A percentile compares a stretch with the other conserved stretches of the same genome.
Evolutionary conservation across 2,329 filamentous ascomycete genomes (phyloP).

Genomic region (Coniochaeta hoffmannii): DNA sequence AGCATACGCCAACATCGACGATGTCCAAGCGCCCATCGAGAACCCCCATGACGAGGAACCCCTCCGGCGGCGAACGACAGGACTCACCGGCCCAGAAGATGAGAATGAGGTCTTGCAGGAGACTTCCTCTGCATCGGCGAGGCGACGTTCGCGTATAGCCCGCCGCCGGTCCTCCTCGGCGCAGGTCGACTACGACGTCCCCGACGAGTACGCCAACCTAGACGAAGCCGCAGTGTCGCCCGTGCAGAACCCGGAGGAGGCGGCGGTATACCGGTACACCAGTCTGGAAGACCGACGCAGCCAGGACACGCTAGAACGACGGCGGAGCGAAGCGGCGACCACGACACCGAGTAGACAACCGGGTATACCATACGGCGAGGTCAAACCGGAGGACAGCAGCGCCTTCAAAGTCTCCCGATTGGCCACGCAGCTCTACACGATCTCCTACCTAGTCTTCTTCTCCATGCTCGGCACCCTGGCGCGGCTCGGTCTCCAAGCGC

Average conservation of each 20-base stretch:
- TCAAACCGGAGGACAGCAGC: background rate
- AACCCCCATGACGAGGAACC: constrained; percentile 5
- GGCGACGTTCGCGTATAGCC: background rate
- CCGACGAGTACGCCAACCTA: constrained; percentile 32
- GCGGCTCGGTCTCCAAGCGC: constrained; percentile 68
- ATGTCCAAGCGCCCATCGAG: constrained; percentile 11
- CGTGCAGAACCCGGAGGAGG: constrained; percentile 33
- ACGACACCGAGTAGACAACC: background rate
- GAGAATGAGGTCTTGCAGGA: background rate
- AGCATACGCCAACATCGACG: constrained; percentile 15
- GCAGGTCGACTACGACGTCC: constrained; percentile 24
- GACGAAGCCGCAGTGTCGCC: constrained; percentile 34
- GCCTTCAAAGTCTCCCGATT: constrained; percentile 33
- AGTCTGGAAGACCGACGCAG: constrained; percentile 30
- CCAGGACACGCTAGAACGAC: constrained; percentile 14
- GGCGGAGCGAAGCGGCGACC: constrained; percentile 1
- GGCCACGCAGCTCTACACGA: constrained; percentile 57
- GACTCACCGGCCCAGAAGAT: background rate
- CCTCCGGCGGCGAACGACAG: background rate
- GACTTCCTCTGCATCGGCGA: background rate
- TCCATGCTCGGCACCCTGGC: constrained; percentile 78
- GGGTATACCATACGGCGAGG: background rate
- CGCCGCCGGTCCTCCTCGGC: constrained; percentile 7
- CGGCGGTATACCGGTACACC: constrained; percentile 25
- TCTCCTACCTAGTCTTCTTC: constrained; percentile 81